Evolutionary conservation across 352 stramenopile genomes (phyloP).

Genomic region (Aphanomyces stellatus): DNA sequence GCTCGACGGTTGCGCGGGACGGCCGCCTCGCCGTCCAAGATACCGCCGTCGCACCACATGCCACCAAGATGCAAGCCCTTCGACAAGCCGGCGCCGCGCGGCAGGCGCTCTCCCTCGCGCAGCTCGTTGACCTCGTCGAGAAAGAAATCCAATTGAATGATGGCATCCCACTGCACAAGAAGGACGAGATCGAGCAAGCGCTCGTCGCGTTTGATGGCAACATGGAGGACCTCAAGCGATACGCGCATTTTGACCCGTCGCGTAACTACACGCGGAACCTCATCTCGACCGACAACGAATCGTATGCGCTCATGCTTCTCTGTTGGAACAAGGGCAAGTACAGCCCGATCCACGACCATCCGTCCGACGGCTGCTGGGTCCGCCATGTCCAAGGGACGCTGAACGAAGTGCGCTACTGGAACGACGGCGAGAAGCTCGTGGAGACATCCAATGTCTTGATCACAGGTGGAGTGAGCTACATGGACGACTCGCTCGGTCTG

Average conservation of each 20-base stretch:
- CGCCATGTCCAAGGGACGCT: conserved; percentile 80
- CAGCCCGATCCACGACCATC: conserved; percentile 90
- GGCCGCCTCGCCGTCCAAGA: background rate
- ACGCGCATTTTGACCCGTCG: conserved; percentile 69
- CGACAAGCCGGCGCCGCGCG: background rate
- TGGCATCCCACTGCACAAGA: conserved; percentile 35
- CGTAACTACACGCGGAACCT: conserved; percentile 92
- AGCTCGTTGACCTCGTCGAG: conserved; percentile 42
- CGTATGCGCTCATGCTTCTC: conserved; percentile 90
- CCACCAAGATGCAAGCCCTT: conserved; percentile 5
- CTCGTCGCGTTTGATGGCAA: conserved; percentile 23
- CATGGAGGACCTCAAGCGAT: conserved; percentile 59
- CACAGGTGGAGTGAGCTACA: conserved; percentile 73
- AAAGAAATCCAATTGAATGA: conserved; percentile 28
- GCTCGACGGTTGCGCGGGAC: background rate
- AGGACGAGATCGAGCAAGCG: conserved; percentile 14
- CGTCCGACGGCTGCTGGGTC: conserved; percentile 88
- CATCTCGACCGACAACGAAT: conserved; percentile 87
- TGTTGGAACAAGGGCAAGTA: conserved; percentile 89
- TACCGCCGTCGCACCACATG: background rate
- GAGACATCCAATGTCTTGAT: conserved; percentile 56
- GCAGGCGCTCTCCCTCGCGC: conserved; percentile 25
- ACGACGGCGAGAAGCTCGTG: conserved; percentile 27
- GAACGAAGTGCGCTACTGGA: conserved; percentile 84
- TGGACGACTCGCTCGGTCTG: conserved; percentile 86